Conservation (phyloP, 108 stramenopile genomes). For the Thalassiosira profunda region DNA sequence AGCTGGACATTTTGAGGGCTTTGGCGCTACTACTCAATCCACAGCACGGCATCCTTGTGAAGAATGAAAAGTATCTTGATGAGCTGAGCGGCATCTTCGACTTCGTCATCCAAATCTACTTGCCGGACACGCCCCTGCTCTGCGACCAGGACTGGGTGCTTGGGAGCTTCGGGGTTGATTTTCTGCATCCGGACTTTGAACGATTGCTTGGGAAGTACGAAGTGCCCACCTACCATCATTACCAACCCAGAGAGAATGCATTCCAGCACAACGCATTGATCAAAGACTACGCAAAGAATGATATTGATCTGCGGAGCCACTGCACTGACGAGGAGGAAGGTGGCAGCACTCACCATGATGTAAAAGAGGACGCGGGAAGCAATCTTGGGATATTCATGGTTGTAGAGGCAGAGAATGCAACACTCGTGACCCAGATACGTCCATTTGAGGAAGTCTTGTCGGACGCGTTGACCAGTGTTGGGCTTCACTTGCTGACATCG, state of each 20-base stretch:
- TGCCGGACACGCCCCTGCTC: conserved; percentile 63
- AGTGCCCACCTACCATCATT: conserved; percentile 30
- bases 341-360: conserved; percentile 12
- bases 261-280: conserved; percentile 60
- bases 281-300: conserved; percentile 72
- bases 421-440: conserved; percentile 20
- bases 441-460: conserved; percentile 30
- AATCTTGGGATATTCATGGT: conserved; percentile 70
- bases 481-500: conserved; percentile 31
- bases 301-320: conserved; percentile 47
- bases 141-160: conserved; percentile 81
- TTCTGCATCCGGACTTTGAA: conserved; percentile 54
- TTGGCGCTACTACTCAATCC: conserved; percentile 76
- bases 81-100: conserved; percentile 69
- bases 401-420: conserved; percentile 69
- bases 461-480: conserved; percentile 24
- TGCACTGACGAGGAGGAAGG: conserved; percentile 41
- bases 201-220: conserved; percentile 37
- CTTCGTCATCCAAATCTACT: conserved; percentile 59
- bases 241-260: conserved; percentile 51
- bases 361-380: conserved; percentile 38
- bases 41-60: conserved; percentile 86
- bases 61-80: conserved; percentile 84
- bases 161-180: conserved; percentile 78
- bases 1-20: conserved; percentile 80